Evolutionary conservation across 441 rosid genomes (phyloP), one percentile per base, ranked within the genome.

Genomic region (Breynia disticha): DNA sequence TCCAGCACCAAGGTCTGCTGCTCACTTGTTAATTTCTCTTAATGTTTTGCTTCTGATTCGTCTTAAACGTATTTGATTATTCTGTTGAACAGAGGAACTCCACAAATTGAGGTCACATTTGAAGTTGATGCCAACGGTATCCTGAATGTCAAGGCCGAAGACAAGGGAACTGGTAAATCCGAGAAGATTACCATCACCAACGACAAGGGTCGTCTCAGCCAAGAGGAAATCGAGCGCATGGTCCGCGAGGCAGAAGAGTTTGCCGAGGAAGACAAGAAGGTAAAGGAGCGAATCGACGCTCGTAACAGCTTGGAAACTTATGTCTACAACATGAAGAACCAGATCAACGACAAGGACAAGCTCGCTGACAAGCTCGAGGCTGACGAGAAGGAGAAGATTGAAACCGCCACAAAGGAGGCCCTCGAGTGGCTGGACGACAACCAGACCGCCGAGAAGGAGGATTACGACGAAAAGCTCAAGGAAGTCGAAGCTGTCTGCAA

Each of bases 91-190:
- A 83, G 98, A 72, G 98, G 98, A 47, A 91, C 98, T 48, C 97
- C 98, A 17, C 98, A 91, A 69, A 91, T 91, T 56, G 98, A 91
- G 62, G 98, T 91, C 18, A 91, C 98, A 19, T 91, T 91, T 7
- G 97, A 91, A 70, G 97, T 91, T 8, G 98, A 91, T 44, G 98
- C 97, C 48, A 91, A 91, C 2, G 98, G 98, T 60, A 91, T 91
- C 58, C 71, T 91, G 2, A 91, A 88, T 47, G 98, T 91, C 51
- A 88, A 73, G 76, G 98, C 98, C 1, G 97, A 91, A 68, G 98
- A 91, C 69, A 91, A 91, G 71, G 98, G 82, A 50, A 65, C 86
- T 0, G 95, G 95, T 1, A 91, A 88, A 64, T 75, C 97, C 2
- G 97, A 91, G 76, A 91, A 88, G 80, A 91, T 91, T 70, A 91